Percentiles rank a stretch among this genome's conserved stretches.
These are phyloP conservation scores for Moricandia moricandioides DNA, from an alignment of 345 rosid species.

Conservation along the genomic window DNA sequence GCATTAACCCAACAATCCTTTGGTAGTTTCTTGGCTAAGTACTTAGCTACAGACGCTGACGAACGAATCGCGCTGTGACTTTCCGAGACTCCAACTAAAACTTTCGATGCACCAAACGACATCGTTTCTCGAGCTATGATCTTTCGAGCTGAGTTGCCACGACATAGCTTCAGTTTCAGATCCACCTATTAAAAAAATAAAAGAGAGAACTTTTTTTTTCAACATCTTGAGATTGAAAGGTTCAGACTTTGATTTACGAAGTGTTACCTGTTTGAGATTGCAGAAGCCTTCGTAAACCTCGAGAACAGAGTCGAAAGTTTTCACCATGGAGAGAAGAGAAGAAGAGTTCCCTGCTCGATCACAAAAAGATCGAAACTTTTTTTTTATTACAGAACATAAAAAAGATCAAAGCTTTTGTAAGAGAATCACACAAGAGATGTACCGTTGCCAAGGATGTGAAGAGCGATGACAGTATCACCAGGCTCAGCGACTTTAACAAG, in stretches of 20 bases:
- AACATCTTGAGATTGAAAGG: background rate
- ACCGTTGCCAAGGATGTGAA: constrained; percentile 80
- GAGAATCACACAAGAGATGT: background rate
- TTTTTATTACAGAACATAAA: background rate
- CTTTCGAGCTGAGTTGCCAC: constrained; percentile 66
- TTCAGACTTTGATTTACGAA: background rate
- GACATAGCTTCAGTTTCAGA: constrained; percentile 88
- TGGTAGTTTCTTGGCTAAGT: constrained; percentile 70
- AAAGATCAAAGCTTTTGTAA: background rate
- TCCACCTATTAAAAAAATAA: constrained; percentile 57
- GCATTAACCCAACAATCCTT: constrained; percentile 63
- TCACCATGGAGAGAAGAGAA: constrained; percentile 76
- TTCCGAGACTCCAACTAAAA: constrained; percentile 66
- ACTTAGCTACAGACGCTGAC: constrained; percentile 72
- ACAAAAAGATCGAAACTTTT: constrained; percentile 4
- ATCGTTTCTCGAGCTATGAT: constrained; percentile 74
- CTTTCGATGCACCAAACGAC: constrained; percentile 53
- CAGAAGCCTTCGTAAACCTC: constrained; percentile 95
- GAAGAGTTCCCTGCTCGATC: constrained; percentile 52
- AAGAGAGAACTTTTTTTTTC: background rate
- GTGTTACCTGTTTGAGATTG: constrained; percentile 82
- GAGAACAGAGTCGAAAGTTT: constrained; percentile 79
- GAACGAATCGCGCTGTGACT: constrained; percentile 54
- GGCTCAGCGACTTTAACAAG: constrained; percentile 82
- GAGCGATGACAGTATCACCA: constrained; percentile 80